These are phyloP conservation scores for Bryum argenteum DNA, from an alignment of 225 moss, liverwort and hornwort genomes.

Conservation along the genomic window DNA sequence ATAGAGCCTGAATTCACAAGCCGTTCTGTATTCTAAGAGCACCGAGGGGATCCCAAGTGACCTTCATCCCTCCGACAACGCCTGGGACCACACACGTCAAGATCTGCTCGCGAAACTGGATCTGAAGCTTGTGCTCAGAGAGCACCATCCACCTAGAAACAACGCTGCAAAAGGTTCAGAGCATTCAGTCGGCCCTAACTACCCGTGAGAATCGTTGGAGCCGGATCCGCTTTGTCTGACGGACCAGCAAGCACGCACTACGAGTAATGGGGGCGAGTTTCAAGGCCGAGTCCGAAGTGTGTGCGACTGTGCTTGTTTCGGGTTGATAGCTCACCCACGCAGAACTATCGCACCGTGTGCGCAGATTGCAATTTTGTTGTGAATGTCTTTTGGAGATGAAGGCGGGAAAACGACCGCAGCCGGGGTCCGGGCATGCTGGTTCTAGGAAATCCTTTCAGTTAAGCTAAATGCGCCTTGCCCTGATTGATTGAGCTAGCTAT, in stretches of 20 bases:
- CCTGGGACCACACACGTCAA: not conserved
- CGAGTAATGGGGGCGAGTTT: not conserved
- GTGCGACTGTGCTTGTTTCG: not conserved
- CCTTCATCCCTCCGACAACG: not conserved
- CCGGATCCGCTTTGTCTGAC: not conserved
- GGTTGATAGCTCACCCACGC: not conserved
- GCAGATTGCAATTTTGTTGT: not conserved
- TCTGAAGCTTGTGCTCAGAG: slow-evolving; percentile 4
- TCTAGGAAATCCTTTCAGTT: not conserved
- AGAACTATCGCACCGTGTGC: not conserved
- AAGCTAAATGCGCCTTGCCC: not conserved
- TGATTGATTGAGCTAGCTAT: no score
- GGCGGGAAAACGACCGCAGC: slow-evolving; percentile 31
- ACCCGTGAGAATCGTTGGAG: slow-evolving; percentile 2
- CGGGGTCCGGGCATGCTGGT: not conserved
- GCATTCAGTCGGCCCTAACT: not conserved
- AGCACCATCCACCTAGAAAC: not conserved
- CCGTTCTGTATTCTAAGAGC: not conserved
- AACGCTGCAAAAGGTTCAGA: not conserved
- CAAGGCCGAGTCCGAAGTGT: not conserved
- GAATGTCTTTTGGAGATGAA: not conserved
- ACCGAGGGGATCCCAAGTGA: not conserved
- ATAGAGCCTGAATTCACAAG: not conserved
- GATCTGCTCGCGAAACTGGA: slow-evolving; percentile 25
- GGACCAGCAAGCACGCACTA: not conserved